Evolutionary conservation across 768 basidiomycete species (phyloP).

Genomic region (Mycena vulgaris): DNA sequence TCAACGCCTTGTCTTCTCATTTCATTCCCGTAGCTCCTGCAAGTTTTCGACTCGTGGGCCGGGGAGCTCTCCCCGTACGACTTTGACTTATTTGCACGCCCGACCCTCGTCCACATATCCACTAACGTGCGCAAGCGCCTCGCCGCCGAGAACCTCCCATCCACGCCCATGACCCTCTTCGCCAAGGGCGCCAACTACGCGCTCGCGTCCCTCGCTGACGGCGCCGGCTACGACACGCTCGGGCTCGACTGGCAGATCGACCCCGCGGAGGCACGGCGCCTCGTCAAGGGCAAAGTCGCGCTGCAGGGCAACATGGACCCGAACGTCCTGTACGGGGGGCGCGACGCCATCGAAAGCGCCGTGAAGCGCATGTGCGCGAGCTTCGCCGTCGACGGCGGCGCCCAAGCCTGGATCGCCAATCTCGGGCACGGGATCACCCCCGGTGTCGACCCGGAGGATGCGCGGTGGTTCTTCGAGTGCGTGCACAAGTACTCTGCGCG

Average conservation of each 20-base stretch:
- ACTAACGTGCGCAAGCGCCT: conserved; percentile 76
- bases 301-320: conserved; percentile 98
- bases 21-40: conserved; percentile 78
- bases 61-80: conserved; percentile 93
- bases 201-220: conserved; percentile 70
- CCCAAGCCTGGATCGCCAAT: conserved; percentile 93
- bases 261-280: conserved; percentile 75
- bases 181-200: conserved; percentile 94
- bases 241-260: conserved; percentile 95
- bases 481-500: conserved; percentile 83
- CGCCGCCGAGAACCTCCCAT: conserved; percentile 63
- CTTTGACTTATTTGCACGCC: conserved; percentile 88
- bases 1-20: conserved; percentile 14
- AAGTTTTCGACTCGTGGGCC: conserved; percentile 98
- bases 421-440: conserved; percentile 98
- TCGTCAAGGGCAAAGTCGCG: conserved; percentile 74
- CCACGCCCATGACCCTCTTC: conserved; percentile 90
- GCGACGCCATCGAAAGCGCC: conserved; percentile 86
- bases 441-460: conserved; percentile 93
- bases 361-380: conserved; percentile 86
- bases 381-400: conserved; percentile 75
- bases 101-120: conserved; percentile 82
- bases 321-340: conserved; percentile 86
- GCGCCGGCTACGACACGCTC: conserved; percentile 87
- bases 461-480: conserved; percentile 93